Percentiles rank a stretch among this genome's conserved stretches.
phyloP scores from a whole-genome alignment of 2,329 filamentous ascomycete genomes.

The Colletotrichum sp. region DNA sequence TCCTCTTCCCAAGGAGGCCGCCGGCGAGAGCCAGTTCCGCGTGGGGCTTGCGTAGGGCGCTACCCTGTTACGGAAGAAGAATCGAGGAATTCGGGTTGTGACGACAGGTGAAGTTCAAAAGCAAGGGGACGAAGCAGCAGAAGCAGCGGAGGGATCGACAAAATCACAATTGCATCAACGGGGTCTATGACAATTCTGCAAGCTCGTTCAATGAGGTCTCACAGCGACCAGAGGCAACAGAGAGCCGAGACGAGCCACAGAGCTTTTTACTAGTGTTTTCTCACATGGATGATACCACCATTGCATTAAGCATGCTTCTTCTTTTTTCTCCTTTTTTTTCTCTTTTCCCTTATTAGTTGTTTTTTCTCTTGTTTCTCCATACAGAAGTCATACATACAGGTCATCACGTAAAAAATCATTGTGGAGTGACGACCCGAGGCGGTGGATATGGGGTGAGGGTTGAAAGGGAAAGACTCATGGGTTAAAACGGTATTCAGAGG shows the following conservation, averaged over 20 bases:
- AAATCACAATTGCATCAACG: conserved; percentile 19
- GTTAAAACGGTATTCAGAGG: conserved; percentile 9
- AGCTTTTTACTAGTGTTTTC: conserved; percentile 23
- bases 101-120: not conserved
- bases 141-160: not conserved
- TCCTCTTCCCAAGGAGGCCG: conserved; percentile 49
- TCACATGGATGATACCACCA: conserved; percentile 48
- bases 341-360: not conserved
- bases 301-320: conserved; percentile 41
- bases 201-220: conserved; percentile 14
- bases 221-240: conserved; percentile 20
- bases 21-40: conserved; percentile 16
- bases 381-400: conserved; percentile 20
- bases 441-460: not conserved
- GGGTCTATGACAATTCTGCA: conserved; percentile 21
- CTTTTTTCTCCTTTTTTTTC: conserved; percentile 26
- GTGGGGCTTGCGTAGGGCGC: conserved; percentile 13
- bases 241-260: conserved; percentile 20
- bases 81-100: not conserved
- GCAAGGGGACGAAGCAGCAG: not conserved
- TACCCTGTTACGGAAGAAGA: not conserved
- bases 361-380: conserved; percentile 22
- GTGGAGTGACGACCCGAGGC: conserved; percentile 1
- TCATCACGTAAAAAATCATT: conserved; percentile 20
- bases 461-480: not conserved